A percentile compares a stretch with the other conserved stretches of the same genome.
Conservation (phyloP, 495 filamentous ascomycete genomes). For the Xylaria intraflava region DNA sequence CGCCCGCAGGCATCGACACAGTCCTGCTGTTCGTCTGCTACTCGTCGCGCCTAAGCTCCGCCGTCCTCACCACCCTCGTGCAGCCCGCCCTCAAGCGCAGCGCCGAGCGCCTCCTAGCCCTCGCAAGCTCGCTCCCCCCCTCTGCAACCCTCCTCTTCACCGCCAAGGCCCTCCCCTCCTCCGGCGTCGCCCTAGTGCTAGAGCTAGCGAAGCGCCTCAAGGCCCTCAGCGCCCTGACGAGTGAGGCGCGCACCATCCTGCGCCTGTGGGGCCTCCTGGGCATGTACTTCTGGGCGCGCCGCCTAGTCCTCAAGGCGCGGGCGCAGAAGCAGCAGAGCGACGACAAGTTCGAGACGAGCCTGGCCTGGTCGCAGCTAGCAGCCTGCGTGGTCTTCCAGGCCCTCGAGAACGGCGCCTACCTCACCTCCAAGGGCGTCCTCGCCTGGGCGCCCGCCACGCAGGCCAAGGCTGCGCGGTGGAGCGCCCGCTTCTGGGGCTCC, state of each 20-base stretch:
- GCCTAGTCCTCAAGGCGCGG: constrained; percentile 36
- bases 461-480: constrained; percentile 61
- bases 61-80: constrained; percentile 30
- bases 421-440: constrained; percentile 63
- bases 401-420: constrained; percentile 78
- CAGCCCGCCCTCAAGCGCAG: constrained; percentile 33
- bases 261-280: constrained; percentile 73
- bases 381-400: constrained; percentile 63
- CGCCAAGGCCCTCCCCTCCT: constrained; percentile 26
- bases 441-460: constrained; percentile 47
- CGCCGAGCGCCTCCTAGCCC: constrained; percentile 33
- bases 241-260: constrained; percentile 63
- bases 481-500: constrained; percentile 68
- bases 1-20: constrained; percentile 54
- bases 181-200: constrained; percentile 37
- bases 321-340: constrained; percentile 10
- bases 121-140: constrained; percentile 33
- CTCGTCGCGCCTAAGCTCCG: constrained; percentile 46
- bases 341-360: constrained; percentile 35
- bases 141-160: constrained; percentile 32
- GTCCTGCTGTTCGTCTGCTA: constrained; percentile 60
- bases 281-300: constrained; percentile 67
- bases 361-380: constrained; percentile 63
- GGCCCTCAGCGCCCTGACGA: constrained; percentile 47
- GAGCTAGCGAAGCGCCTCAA: constrained; percentile 38